phyloP scores from a whole-genome alignment of 1,139 yeast genomes.

The Kodamaea anthophila region DNA sequence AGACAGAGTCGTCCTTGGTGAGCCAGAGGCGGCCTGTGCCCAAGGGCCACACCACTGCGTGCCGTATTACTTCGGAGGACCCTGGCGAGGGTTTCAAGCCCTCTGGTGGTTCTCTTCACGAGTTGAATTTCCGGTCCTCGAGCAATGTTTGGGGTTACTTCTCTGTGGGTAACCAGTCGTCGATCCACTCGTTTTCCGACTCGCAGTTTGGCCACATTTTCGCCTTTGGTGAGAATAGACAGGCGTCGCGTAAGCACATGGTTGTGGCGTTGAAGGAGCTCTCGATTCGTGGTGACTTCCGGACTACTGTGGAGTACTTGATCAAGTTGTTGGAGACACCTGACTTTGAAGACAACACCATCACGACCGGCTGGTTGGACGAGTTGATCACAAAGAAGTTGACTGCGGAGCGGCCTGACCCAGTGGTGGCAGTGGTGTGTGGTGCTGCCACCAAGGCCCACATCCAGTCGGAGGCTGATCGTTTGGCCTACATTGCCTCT shows the following conservation, averaged over 20 bases:
- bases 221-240: conserved; percentile 98
- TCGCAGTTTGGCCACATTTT: conserved; percentile 98
- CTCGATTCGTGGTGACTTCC: conserved; percentile 95
- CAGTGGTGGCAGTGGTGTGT: conserved; percentile 82
- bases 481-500: conserved; percentile 60
- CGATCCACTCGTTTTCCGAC: conserved; percentile 95
- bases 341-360: conserved; percentile 91
- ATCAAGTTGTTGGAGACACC: conserved; percentile 93
- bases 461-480: conserved; percentile 67
- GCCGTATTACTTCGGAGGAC: conserved; percentile 98
- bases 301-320: conserved; percentile 94
- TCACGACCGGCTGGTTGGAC: conserved; percentile 98
- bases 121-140: conserved; percentile 91
- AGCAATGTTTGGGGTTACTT: conserved; percentile 99
- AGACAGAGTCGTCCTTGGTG: conserved; percentile 60
- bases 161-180: conserved; percentile 93
- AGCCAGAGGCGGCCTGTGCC: conserved; percentile 91
- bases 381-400: conserved; percentile 87
- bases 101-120: conserved; percentile 93
- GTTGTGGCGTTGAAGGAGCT: conserved; percentile 95
- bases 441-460: conserved; percentile 97
- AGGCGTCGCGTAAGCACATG: conserved; percentile 97
- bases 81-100: conserved; percentile 99
- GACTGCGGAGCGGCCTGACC: conserved; percentile 96
- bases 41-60: conserved; percentile 97